Evolutionary conservation across 305 asterid species (phyloP), one percentile per base, ranked within the genome.

Genomic region (Ilex paraguariensis): DNA sequence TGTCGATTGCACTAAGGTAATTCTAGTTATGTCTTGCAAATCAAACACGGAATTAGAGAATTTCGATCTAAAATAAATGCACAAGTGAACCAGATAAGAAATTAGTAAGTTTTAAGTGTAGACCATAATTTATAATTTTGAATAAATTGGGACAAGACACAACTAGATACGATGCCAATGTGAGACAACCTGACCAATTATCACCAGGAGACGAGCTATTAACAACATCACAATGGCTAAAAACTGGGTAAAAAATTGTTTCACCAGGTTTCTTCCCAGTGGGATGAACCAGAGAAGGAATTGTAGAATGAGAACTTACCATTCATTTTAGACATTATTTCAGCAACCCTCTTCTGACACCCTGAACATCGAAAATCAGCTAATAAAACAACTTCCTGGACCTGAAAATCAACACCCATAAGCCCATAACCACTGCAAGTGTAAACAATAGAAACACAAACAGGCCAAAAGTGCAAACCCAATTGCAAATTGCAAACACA

Each of bases 301-400:
- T 52, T 6, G n/a, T 4, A 36, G 42, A 36, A 36, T 0, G 6
- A 36, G 42, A 36, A 31, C 60, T 30, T 56, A 10, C 60, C 60
- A 28, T 56, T 31, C 44, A 30, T 56, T 56, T 30, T 56, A 15
- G 60, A 31, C 44, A 56, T 56, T 33, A 56, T 56, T 56, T 56
- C 36, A 56, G 60, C 60, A 10, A 56, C 60, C 40, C 36, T 56
- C 16, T 31, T 15, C 36, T 31, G 60, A 40, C 60, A 56, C 10
- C 60, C 36, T 56, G 31, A 13, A 40, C 60, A 56, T 40, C 16
- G 40, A 16, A 56, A 56, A 30, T 56, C 16, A 7, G 15, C 60
- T 1, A 31, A 56, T n/a, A 56, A 56, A 33, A 56, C 60, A 32
- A 56, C 40, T 28, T 56, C 60, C 36, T 56, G 60, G 36, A 56